Percentiles rank a stretch among this genome's conserved stretches.
Conservation (phyloP, 1,284 basidiomycete species). For the Cryptococcus sp. region DNA sequence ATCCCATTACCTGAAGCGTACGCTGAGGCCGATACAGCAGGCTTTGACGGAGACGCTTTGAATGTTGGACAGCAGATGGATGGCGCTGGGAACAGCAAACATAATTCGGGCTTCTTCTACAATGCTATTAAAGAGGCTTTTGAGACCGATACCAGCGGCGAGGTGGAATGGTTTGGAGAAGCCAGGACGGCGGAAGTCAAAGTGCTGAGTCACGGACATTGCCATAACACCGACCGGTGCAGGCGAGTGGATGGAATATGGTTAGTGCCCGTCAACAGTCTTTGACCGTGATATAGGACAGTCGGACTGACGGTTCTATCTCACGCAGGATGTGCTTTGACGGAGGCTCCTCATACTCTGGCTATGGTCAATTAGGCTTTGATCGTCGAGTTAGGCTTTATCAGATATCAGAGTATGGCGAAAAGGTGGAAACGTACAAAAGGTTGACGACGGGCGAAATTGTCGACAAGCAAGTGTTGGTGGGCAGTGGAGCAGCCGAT, state of each 20-base stretch:
- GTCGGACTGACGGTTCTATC: background rate
- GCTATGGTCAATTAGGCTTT: constrained; percentile 78
- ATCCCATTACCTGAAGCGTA: constrained; percentile 74
- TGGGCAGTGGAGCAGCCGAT: constrained; percentile 35
- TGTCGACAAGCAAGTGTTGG: constrained; percentile 59
- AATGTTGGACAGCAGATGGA: constrained; percentile 71
- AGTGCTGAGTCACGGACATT: constrained; percentile 82
- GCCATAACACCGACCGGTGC: constrained; percentile 85
- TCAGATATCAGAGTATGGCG: constrained; percentile 81
- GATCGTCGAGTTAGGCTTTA: constrained; percentile 86
- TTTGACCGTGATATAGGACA: too few relatives aligned
- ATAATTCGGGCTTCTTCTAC: constrained; percentile 76
- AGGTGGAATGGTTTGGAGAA: constrained; percentile 59
- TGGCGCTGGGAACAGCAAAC: constrained; percentile 59
- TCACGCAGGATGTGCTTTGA: constrained; percentile 72
- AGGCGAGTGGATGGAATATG: constrained; percentile 79
- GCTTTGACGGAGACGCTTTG: constrained; percentile 58
- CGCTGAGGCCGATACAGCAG: constrained; percentile 12
- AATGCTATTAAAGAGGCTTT: constrained; percentile 65
- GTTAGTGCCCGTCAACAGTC: constrained; percentile 49
- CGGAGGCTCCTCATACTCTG: constrained; percentile 86
- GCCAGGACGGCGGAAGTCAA: constrained; percentile 44
- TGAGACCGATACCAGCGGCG: constrained; percentile 45
- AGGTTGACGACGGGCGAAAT: constrained; percentile 72
- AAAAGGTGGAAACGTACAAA: constrained; percentile 86